Percentiles rank a stretch among this genome's conserved stretches.
These are phyloP conservation scores for Cinnamomum micranthum DNA, from an alignment of 164 flowering plant genomes.

Conservation along the genomic window DNA sequence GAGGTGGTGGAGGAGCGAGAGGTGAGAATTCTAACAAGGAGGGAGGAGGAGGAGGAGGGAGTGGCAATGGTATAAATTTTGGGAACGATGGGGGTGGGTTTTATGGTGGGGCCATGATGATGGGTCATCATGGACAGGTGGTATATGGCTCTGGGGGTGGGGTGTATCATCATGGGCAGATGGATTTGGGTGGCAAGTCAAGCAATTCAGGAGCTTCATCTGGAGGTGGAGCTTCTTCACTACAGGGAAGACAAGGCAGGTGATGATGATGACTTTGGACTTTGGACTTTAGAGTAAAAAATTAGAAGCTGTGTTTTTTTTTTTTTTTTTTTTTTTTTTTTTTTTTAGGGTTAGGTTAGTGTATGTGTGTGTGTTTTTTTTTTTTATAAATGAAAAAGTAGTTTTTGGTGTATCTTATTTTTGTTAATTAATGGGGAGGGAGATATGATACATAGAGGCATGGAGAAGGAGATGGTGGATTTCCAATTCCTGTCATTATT, in stretches of 20 bases:
- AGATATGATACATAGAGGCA: conserved; percentile 8
- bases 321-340: not conserved
- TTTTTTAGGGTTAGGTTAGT: not conserved
- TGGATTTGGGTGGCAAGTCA: conserved; percentile 1
- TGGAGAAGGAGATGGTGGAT: conserved; percentile 7
- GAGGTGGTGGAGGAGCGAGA: conserved; percentile 14
- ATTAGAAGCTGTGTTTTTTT: not conserved
- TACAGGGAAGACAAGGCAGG: conserved; percentile 13
- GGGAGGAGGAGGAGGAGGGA: conserved; percentile 14
- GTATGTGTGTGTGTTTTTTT: too few relatives aligned
- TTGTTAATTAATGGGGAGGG: not conserved
- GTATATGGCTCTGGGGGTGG: conserved; percentile 25
- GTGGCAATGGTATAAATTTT: conserved; percentile 16
- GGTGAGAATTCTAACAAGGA: conserved; percentile 11
- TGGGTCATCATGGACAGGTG: conserved; percentile 33
- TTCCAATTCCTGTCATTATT: not conserved
- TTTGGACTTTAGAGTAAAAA: too few relatives aligned
- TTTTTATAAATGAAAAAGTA: not conserved
- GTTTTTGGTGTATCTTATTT: not conserved
- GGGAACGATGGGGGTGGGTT: conserved; percentile 20
- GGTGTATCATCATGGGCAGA: not conserved
- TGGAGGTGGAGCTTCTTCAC: conserved; percentile 5
- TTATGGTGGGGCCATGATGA: conserved; percentile 29
- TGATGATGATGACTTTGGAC: conserved; percentile 4
- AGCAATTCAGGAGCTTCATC: conserved; percentile 8